Evolutionary conservation across 495 filamentous ascomycete genomes (phyloP), one percentile per base, ranked within the genome.

Genomic region (Penicillium manginii): DNA sequence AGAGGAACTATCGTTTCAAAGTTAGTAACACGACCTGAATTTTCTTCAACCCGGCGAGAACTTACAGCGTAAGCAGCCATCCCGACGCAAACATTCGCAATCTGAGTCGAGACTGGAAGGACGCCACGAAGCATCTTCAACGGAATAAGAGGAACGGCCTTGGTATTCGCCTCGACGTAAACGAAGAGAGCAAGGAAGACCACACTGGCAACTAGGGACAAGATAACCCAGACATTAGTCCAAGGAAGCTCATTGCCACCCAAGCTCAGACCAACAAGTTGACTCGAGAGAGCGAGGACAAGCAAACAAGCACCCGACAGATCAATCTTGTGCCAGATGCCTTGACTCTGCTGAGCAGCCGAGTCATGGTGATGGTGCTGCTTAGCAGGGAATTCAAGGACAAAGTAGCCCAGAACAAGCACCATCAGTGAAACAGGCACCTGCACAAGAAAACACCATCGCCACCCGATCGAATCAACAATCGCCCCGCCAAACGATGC

Each of bases 391-490:
- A 81, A 75, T 35, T 80, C 74, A 46, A 87, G 74, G 2, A 84
- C 83, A 35, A 83, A 58, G 14, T 78, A 76, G 0, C 85, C 85
- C 14, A 83, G 70, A 14, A 82, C 23, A 2, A 87, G 73, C 4
- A 82, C 85, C 40, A 81, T 72, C 2, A 78, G 47, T 0, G 83
- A 83, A 2, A 88, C 69, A 0, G 81, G 81, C 0, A 79, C 75
- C 52, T 83, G 81, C 18, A 72, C 47, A 15, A 76, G 23, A 29
- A 74, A 71, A 29, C 62, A 85, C 86, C 86, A 89, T 52, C 86
- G 78, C 87, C 87, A 90, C 32, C 86, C 86, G 23, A 89, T 79
- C 0, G 81, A 79, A 54, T 90, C 85, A 0, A 86, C 84, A 9
- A 90, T 80, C 23, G 76, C 81, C 1, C 88, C 88, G 3, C 88